A percentile compares a stretch with the other conserved stretches of the same genome.
phyloP scores from a whole-genome alignment of 179 eudicot genomes.

The Amaranthus tricolor region DNA sequence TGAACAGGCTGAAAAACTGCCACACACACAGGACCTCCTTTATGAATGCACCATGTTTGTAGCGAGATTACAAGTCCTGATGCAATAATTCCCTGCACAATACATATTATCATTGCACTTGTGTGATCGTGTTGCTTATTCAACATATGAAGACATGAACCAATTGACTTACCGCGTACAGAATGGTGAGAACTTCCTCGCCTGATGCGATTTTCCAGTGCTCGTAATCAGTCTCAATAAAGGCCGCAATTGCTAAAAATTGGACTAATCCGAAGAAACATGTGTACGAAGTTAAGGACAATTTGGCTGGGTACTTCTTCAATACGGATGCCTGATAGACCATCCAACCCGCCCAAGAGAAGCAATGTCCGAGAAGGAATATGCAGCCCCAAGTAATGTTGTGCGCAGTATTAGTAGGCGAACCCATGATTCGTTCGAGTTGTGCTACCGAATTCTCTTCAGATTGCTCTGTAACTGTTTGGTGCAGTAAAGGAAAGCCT shows the following conservation, averaged over 20 bases:
- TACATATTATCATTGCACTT: neutral
- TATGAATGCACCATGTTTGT: constrained; percentile 80
- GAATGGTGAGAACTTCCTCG: constrained; percentile 60
- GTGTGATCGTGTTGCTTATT: too few species aligned
- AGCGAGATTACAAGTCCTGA: constrained; percentile 71
- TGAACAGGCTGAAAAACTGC: constrained; percentile 82
- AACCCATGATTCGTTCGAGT: constrained; percentile 1
- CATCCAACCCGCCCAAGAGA: constrained; percentile 90
- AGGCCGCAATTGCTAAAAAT: constrained; percentile 61
- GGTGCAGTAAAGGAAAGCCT: constrained; percentile 53
- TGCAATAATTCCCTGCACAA: constrained; percentile 58
- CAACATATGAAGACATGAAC: neutral
- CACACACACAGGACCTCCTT: constrained; percentile 74
- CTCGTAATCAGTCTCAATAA: constrained; percentile 48
- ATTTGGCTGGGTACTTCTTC: constrained; percentile 81
- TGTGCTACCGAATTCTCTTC: neutral
- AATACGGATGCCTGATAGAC: constrained; percentile 77
- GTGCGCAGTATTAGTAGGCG: constrained; percentile 28
- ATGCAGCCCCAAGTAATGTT: constrained; percentile 72
- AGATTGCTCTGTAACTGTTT: constrained; percentile 13
- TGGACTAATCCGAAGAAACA: constrained; percentile 71
- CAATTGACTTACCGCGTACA: constrained; percentile 51
- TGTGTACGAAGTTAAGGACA: constrained; percentile 69
- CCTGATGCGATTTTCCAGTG: constrained; percentile 61
- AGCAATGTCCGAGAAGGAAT: constrained; percentile 66